Evolutionary conservation across 306 rosid genomes (phyloP).

Genomic region (Trifolium subterraneum): DNA sequence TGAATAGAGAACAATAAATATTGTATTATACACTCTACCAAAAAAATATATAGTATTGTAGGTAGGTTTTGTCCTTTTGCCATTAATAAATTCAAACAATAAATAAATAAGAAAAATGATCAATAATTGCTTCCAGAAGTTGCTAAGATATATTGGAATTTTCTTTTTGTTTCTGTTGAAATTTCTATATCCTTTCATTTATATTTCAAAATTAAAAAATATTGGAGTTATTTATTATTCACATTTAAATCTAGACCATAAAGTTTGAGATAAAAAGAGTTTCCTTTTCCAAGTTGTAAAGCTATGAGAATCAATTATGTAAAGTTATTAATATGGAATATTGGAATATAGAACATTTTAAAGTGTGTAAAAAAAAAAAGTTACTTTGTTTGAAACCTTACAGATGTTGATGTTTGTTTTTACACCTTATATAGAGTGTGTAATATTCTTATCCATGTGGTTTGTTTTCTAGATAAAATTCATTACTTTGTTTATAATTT

Average conservation of each 20-base stretch:
- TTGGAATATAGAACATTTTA: conserved; percentile 43
- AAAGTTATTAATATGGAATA: conserved; percentile 44
- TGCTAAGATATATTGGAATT: conserved; percentile 27
- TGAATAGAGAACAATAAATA: not conserved
- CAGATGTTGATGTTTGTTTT: conserved; percentile 32
- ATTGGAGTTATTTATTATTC: not conserved
- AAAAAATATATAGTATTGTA: not conserved
- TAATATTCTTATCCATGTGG: not conserved
- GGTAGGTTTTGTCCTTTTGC: conserved; percentile 3
- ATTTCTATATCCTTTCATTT: conserved; percentile 20
- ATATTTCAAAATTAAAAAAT: not conserved
- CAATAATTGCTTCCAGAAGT: conserved; percentile 32
- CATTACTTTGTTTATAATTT: not conserved
- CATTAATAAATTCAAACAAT: not conserved
- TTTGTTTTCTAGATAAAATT: not conserved
- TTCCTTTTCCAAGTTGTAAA: conserved; percentile 35
- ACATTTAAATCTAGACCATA: conserved; percentile 8
- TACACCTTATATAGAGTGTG: not conserved
- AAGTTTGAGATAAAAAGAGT: conserved; percentile 6
- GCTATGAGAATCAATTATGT: conserved; percentile 36
- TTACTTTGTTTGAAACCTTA: conserved; percentile 35
- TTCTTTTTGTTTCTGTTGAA: conserved; percentile 31
- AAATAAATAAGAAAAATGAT: not conserved
- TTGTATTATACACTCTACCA: not conserved
- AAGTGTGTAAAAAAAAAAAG: conserved; percentile 24